Evolutionary conservation across 495 filamentous ascomycete genomes (phyloP), one percentile per base, ranked within the genome.

Genomic region (Aspergillus cavernicola): DNA sequence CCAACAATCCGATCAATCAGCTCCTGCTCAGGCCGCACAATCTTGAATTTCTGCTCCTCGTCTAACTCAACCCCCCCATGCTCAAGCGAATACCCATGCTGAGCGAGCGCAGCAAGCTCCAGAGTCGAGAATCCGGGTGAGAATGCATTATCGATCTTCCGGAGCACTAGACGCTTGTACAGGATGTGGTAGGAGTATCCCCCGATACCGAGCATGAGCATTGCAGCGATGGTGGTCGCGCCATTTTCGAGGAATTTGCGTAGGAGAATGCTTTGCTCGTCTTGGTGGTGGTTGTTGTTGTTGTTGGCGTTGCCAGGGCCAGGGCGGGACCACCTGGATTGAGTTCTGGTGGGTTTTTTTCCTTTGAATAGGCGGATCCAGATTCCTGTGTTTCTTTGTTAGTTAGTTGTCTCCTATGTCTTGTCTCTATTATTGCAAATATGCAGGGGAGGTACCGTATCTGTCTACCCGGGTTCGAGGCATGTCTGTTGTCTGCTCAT

Each of bases 91-190:
- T 53, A 53, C 32, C 51, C 51, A 13, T 53, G 80, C 37, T 80
- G 82, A 31, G 77, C 77, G 1, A 81, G 69, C 15, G 84, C 86
- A 5, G 90, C 90, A 11, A 95, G 69, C 22, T 86, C 87, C 10
- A 95, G 73, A 0, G 89, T 86, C 0, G 90, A 90, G 63, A 95
- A 90, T 1, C 90, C 90, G 7, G 85, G 85, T 33, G 80, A 73
- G 64, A 95, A 95, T 29, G 90, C 90, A 49, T 87, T 81, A 53
- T 87, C 80, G 64, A 95, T 92, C 65, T 95, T 95, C 48, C 80
- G 62, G 1, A 92, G 60, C 0, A 58, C 50, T 20, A 58, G 55
- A 6, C 38, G 36, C 15, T 58, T 58, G 36, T 58, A 58, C 28
- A 83, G 85, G 26, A 59, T 52, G 23, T 90, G 88, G 67, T 92